Evolutionary conservation across 768 basidiomycete genomes (phyloP), one percentile per base, ranked within the genome.

Genomic region (Galerina sulciceps): DNA sequence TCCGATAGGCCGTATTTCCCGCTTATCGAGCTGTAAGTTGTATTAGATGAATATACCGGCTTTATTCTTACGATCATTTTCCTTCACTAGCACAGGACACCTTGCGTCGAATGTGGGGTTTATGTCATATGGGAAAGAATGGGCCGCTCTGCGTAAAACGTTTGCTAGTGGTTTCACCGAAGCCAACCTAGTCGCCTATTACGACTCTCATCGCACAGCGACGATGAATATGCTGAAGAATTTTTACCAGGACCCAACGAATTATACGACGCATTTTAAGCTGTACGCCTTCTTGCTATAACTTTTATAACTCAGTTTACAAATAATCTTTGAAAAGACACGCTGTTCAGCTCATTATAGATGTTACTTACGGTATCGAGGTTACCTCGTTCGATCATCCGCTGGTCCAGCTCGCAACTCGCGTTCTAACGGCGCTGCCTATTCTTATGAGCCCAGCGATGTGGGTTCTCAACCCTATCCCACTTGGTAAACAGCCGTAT

Each of bases 1-100:
- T 55, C 54, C 6, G 54, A 55, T 18, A 23, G 54, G 10, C 54
- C 54, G 3, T 55, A 55, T 10, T 55, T 55, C 22, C 54, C 54
- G 1, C 37, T 55, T 2, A 22, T 55, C 6, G 54, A 55, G 2
- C 11, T 37, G 54, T 55, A 17, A 47, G 44, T 22, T 13, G 11
- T 5, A n/a, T 45, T 2, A 15, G 45, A 44, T 1, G 18, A 43
- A 37, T 23, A 10, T 10, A 34, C 13, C 36, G 8, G 10, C 17
- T 20, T 0, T 4, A 31, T 31, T 22, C 11, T 14, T 14, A 22
- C 15, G 36, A 9, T 44, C 14, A 15, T 9, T 22, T 4, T 17
- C n/a, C 9, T 15, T 48, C 41, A 23, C 13, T 35, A 55, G 54
- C 35, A 47, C 37, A 17, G 54, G 54, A 23, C 54, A 55, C 22